Evolutionary conservation across 306 rosid genomes (phyloP), one percentile per base, ranked within the genome.

Genomic region (Sechiopsis laciniata): DNA sequence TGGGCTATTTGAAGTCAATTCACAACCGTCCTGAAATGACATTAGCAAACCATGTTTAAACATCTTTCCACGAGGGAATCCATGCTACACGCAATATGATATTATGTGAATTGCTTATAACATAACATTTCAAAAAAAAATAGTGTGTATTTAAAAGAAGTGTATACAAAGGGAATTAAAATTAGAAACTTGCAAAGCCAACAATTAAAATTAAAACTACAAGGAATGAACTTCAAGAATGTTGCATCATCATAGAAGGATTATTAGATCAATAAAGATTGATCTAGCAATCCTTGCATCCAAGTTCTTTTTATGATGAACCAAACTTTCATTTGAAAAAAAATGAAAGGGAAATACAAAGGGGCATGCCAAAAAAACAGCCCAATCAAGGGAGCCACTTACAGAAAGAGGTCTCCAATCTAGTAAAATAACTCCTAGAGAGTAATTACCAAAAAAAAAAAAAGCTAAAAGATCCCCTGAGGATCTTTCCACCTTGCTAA

Each of bases 1-100:
- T 74, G 86, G 89, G 72, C 96, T 85, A 82, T 78, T 89, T 77
- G 99, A 87, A 71, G 91, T 88, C 83, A 91, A 78, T 65, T 94
- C 99, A 81, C 80, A 82, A 84, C 78, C 76, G 80, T 86, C 96
- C 98, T 94, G 98, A 76, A 87, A 85, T 65, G 55, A 84, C 78
- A 82, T 70, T 84, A 82, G 72, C 75, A 74, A 40, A 79, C 78
- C 68, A 69, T 3, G 75, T 72, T 78, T 75, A 76, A 45, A 74
- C 71, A 61, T 19, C 61, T 59, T 62, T 63, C 69, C 42, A 63
- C 22, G 17, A 51, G 46, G 59, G 10, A 52, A 51, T 70, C 20
- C 59, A 70, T 50, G 74, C 16, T 22, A 70, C 48, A 51, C 4
- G 48, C 12, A 2, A 70, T 70, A 52, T 24, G 5, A 15, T 70